These are phyloP conservation scores for Curvularia hawaiiensis DNA, from an alignment of 2,329 filamentous ascomycete species.

Conservation along the genomic window DNA sequence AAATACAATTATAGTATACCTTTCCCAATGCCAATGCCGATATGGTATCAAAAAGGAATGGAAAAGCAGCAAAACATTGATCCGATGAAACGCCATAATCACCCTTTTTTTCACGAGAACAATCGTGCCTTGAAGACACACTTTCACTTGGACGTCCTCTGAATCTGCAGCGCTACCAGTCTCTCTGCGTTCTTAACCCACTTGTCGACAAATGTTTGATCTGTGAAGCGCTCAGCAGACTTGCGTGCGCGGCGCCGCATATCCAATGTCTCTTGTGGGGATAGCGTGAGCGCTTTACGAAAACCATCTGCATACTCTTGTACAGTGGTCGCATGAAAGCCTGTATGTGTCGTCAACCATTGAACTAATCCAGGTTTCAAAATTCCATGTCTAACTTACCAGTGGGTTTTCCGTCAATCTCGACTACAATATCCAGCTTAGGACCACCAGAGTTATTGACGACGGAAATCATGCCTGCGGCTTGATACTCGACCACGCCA, in stretches of 20 bases:
- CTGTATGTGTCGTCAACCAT: conserved; percentile 47
- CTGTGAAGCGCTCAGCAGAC: conserved; percentile 84
- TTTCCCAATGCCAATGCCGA: conserved; percentile 10
- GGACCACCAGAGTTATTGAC: conserved; percentile 94
- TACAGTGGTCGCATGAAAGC: conserved; percentile 82
- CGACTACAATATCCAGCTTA: conserved; percentile 88
- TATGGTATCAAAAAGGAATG: conserved; percentile 14
- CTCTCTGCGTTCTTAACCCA: conserved; percentile 79
- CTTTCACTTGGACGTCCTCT: conserved; percentile 19
- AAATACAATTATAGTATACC: background rate
- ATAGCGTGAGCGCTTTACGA: conserved; percentile 73
- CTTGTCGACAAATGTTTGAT: conserved; percentile 78
- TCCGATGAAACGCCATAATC: background rate
- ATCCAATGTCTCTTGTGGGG: conserved; percentile 67
- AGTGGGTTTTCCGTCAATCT: conserved; percentile 77
- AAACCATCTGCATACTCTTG: conserved; percentile 83
- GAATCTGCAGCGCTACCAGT: conserved; percentile 61
- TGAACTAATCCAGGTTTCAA: background rate
- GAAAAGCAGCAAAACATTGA: background rate
- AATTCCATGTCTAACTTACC: conserved; percentile 55
- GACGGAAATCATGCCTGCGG: conserved; percentile 88
- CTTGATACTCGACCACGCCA: conserved; percentile 97
- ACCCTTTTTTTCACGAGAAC: background rate
- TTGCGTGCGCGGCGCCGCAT: conserved; percentile 77
- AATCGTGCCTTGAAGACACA: background rate